Evolutionary conservation across 1,284 basidiomycete genomes (phyloP), one percentile per base, ranked within the genome.

Genomic region (Cutaneotrichosporon sp.): DNA sequence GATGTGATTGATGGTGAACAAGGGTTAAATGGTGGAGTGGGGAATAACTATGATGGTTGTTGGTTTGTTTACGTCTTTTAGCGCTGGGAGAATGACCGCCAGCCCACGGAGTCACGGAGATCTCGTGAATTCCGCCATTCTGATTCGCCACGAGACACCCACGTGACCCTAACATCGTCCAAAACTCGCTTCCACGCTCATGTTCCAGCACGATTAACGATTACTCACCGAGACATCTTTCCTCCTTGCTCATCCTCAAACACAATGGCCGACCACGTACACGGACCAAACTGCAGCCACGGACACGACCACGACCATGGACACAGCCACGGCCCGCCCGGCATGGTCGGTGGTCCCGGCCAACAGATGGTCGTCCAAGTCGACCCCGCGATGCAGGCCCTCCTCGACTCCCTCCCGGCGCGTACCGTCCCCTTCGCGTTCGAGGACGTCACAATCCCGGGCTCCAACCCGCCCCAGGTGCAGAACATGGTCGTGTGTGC

Each of bases 401-500:
- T 73, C 14, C 70, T 73, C 48, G 71, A 73, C 56, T 63, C 67
- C 8, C 55, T 72, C 11, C 71, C 71, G 5, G 60, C 65, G 35
- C 61, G 43, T 44, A 51, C 53, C 31, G 50, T 67, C 19, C 68
- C 71, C 2, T 68, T 68, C 56, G 43, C 54, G 3, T 41, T 75
- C 22, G 49, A 57, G 3, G 57, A 58, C 5, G 42, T 49, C 14
- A 54, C 63, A 11, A 55, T 69, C 25, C 65, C 66, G 11, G 53
- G 57, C 22, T 55, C 66, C 12, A 52, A 66, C 25, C 67, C 68
- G 10, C 63, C 66, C 1, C 61, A 67, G 46, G 50, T 35, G 1
- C 62, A 62, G 32, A 50, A 60, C 19, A 55, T 71, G 38, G 64
- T 66, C 4, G 76, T 84, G 32, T 91, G 87, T 66, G 74, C 71